A percentile compares a stretch with the other conserved stretches of the same genome.
These are phyloP conservation scores for Stagonosporopsis vannaccii DNA, from an alignment of 2,329 filamentous ascomycete species.

Conservation along the genomic window DNA sequence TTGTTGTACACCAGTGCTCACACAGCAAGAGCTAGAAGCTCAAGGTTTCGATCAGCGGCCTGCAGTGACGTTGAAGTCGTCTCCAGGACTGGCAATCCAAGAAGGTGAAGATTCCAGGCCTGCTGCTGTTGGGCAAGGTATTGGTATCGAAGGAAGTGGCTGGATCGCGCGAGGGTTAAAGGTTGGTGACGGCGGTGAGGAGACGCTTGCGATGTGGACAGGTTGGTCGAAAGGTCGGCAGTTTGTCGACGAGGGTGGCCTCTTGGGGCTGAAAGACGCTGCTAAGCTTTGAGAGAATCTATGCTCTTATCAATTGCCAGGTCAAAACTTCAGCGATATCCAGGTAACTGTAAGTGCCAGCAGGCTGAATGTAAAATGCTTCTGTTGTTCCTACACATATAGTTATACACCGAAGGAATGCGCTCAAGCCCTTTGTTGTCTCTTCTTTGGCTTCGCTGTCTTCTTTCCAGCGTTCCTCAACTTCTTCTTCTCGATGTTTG, in stretches of 20 bases:
- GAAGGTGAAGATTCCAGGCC: conserved; percentile 52
- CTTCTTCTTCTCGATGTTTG: conserved; percentile 63
- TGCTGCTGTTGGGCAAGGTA: conserved; percentile 66
- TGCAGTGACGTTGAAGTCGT: conserved; percentile 70
- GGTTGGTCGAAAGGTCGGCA: conserved; percentile 78
- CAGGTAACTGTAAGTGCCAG: neutral
- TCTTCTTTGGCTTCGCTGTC: conserved; percentile 40
- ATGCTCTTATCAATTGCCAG: neutral
- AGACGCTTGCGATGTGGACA: conserved; percentile 73
- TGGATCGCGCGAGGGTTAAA: conserved; percentile 68
- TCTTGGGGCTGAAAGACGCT: conserved; percentile 55
- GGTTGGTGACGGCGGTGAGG: conserved; percentile 76
- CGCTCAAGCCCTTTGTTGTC: conserved; percentile 25
- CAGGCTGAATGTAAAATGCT: conserved; percentile 18
- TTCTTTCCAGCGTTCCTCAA: conserved; percentile 56
- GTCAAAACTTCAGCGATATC: neutral
- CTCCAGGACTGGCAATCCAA: conserved; percentile 71
- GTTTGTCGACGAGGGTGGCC: conserved; percentile 63
- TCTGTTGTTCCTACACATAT: conserved; percentile 32
- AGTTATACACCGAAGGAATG: conserved; percentile 26
- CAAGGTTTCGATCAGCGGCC: conserved; percentile 73
- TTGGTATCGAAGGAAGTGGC: conserved; percentile 69
- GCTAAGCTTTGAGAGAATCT: conserved; percentile 33
- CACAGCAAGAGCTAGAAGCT: conserved; percentile 74
- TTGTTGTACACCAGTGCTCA: conserved; percentile 87